phyloP scores from a whole-genome alignment of 2,329 filamentous ascomycete species.

The Coleophoma cylindrospora region DNA sequence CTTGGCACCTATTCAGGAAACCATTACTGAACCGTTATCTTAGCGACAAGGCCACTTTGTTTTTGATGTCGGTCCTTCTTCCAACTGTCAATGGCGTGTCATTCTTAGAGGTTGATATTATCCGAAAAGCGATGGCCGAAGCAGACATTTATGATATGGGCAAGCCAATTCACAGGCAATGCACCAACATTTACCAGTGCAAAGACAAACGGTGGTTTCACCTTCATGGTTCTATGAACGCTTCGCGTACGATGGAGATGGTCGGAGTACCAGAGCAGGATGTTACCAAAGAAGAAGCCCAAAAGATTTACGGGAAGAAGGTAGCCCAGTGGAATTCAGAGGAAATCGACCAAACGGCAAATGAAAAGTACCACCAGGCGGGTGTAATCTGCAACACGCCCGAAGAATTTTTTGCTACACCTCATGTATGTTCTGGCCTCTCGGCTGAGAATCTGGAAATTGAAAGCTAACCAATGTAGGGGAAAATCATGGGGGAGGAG shows the following conservation, averaged over 20 bases:
- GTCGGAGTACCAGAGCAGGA: not conserved
- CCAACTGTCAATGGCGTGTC: no score
- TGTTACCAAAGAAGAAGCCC: not conserved
- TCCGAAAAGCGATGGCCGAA: not conserved
- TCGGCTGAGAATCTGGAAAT: no score
- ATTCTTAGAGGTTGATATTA: not conserved
- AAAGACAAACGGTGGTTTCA: not conserved
- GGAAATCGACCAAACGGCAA: not conserved
- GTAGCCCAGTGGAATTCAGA: not conserved
- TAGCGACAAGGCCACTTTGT: no score
- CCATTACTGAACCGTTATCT: no score
- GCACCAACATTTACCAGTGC: not conserved
- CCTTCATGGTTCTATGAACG: not conserved
- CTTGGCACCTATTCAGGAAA: no score
- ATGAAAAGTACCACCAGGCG: conserved; percentile 1
- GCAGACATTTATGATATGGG: no score
- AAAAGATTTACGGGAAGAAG: not conserved
- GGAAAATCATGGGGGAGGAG: not conserved
- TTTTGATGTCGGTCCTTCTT: no score
- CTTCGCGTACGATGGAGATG: not conserved
- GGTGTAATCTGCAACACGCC: conserved; percentile 1
- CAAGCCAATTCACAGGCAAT: no score
- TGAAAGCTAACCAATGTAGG: no score
- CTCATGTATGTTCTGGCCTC: not conserved
- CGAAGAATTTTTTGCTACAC: not conserved